phyloP scores from a whole-genome alignment of 1,284 basidiomycete species.

The Mrakiaceae sp. region DNA sequence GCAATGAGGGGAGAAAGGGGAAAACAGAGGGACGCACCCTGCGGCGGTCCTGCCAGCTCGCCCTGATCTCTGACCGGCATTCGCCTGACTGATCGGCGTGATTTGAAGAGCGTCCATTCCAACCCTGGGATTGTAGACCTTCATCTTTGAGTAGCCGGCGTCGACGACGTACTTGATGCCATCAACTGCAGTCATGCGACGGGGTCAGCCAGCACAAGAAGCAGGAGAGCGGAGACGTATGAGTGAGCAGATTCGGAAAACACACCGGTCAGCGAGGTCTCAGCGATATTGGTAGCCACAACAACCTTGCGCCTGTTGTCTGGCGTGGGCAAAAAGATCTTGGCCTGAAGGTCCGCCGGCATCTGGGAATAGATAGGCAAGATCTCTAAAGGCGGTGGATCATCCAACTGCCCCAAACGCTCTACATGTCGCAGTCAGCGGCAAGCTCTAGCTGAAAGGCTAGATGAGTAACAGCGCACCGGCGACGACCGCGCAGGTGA shows the following conservation, averaged over 20 bases:
- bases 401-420: conserved; percentile 79
- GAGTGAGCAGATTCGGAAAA: not conserved
- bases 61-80: conserved; percentile 88
- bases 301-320: conserved; percentile 94
- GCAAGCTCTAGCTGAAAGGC: conserved; percentile 26
- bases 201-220: not conserved
- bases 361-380: conserved; percentile 98
- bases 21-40: conserved; percentile 46
- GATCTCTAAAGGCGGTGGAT: conserved; percentile 72
- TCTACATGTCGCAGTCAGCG: conserved; percentile 43
- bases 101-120: conserved; percentile 99
- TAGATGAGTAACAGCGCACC: conserved; percentile 40
- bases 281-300: conserved; percentile 97
- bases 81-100: conserved; percentile 96
- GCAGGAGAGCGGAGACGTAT: not conserved
- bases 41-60: conserved; percentile 92
- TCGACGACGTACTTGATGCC: conserved; percentile 97
- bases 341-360: conserved; percentile 97
- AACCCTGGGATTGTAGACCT: conserved; percentile 97
- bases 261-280: conserved; percentile 85
- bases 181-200: conserved; percentile 51
- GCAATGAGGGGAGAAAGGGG: not conserved
- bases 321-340: conserved; percentile 90
- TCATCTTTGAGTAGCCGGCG: conserved; percentile 91
- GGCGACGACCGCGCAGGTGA: conserved; percentile 80